Base-by-base conservation (phyloP, 345 rosid genomes). In the Toxicodendron radicans region DNA sequence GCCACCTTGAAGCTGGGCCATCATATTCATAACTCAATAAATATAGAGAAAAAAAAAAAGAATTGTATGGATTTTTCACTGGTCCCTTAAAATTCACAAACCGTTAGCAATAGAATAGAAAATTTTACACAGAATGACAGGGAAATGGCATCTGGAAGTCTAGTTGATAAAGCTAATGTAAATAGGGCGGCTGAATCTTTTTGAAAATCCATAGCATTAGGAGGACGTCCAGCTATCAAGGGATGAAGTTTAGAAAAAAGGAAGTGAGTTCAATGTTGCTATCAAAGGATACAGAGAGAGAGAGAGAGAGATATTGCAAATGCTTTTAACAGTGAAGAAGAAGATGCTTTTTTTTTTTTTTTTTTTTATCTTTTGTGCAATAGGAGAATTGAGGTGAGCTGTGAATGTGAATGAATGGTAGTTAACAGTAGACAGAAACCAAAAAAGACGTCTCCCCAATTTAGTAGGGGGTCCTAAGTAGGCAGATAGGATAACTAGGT, bases 141-240 rank as follows among this genome's bases (percentile, higher is more conserved):
- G 82, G 79, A 74, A 78, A 84, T 68, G 77, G 79, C 76, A 81
- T 73, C 75, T n/a, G 60, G 41, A 10, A 7, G 66, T 62, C 70
- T 48, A 68, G 27, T 75, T 33, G 60, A 75, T 66, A 68, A 64
- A 76, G 74, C 86, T 85, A 83, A 27, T 10, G 67, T 51, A 14
- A 13, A 59, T 90, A 90, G 95, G 95, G 76, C 95, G 91, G 92
- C 92, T 86, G 80, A 41, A 76, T 75, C 79, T 48, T 61, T 71
- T 81, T 74, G 69, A 63, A 72, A 38, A 38, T 38, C 79, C 65
- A 45, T 76, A 79, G 79, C 86, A 65, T 72, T 35, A 35, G 41
- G 43, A 27, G 30, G 30, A 27, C 2, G 52, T 76, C 82, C 84
- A 85, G 87, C 81, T 81, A 81, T 30, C 20, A 6, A 7, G 35